phyloP scores from a whole-genome alignment of 805 yeast species.

The Myxozyma udenii region DNA sequence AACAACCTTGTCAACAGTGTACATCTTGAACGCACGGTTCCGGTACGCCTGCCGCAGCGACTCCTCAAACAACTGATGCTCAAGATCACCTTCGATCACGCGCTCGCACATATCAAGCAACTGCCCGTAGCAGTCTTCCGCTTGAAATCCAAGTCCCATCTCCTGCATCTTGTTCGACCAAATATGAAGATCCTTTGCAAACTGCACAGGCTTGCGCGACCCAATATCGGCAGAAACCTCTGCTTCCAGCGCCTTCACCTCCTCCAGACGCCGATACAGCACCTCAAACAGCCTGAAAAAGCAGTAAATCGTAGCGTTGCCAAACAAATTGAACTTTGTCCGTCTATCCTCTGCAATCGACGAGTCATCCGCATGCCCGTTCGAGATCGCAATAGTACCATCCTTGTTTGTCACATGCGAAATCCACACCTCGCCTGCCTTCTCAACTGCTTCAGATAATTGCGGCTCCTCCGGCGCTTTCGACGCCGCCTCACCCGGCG shows the following conservation, averaged over 20 bases:
- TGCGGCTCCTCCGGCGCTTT: slow-evolving; percentile 20
- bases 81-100: slow-evolving; percentile 83
- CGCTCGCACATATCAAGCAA: slow-evolving; percentile 70
- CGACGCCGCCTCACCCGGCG: slow-evolving; percentile 10
- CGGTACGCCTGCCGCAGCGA: slow-evolving; percentile 90
- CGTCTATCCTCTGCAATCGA: slow-evolving; percentile 30
- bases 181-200: slow-evolving; percentile 83
- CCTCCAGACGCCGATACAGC: slow-evolving; percentile 72
- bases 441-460: slow-evolving; percentile 29
- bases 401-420: slow-evolving; percentile 32
- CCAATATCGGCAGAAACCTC: slow-evolving; percentile 72
- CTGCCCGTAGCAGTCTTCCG: slow-evolving; percentile 57
- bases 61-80: slow-evolving; percentile 94
- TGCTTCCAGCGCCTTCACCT: slow-evolving; percentile 67
- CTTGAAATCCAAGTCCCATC: slow-evolving; percentile 64
- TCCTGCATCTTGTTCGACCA: slow-evolving; percentile 77
- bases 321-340: slow-evolving; percentile 68
- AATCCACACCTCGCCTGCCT: slow-evolving; percentile 34
- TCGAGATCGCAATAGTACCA: background rate
- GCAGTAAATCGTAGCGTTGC: slow-evolving; percentile 82
- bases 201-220: slow-evolving; percentile 45
- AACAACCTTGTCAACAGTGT: slow-evolving; percentile 88
- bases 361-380: slow-evolving; percentile 16
- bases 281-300: slow-evolving; percentile 84
- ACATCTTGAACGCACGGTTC: slow-evolving; percentile 86